These are phyloP conservation scores for Erythrophleum fordii DNA, from an alignment of 306 rosid genomes.

Conservation along the genomic window DNA sequence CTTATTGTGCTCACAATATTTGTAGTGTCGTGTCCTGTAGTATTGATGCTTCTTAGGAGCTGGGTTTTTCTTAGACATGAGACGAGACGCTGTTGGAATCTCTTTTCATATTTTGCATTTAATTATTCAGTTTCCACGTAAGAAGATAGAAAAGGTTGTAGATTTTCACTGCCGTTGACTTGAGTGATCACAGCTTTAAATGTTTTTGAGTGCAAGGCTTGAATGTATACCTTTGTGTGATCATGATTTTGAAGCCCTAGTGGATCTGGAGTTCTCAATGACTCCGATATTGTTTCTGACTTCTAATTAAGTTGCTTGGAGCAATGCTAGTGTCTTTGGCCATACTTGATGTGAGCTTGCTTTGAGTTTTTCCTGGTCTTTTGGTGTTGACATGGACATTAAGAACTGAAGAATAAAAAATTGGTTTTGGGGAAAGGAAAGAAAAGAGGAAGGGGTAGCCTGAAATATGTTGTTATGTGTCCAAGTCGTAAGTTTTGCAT, in stretches of 20 bases:
- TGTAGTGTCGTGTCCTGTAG: not conserved
- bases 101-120: slow-evolving; percentile 23
- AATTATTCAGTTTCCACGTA: too few relatives aligned
- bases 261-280: slow-evolving; percentile 26
- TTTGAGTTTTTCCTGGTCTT: slow-evolving; percentile 8
- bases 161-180: slow-evolving; percentile 24
- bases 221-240: slow-evolving; percentile 6
- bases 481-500: not conserved
- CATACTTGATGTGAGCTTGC: slow-evolving; percentile 37
- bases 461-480: not conserved
- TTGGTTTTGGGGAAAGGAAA: not conserved
- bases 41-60: not conserved
- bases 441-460: not conserved
- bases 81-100: slow-evolving; percentile 3
- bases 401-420: not conserved
- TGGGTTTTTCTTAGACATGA: slow-evolving; percentile 11
- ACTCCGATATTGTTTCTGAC: slow-evolving; percentile 31
- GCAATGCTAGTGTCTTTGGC: slow-evolving; percentile 32
- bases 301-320: not conserved
- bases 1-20: not conserved
- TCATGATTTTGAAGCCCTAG: slow-evolving; percentile 32
- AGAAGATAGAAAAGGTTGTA: too few relatives aligned
- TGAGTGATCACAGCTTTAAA: not conserved
- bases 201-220: slow-evolving; percentile 7
- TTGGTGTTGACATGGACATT: not conserved